A percentile compares a stretch with the other conserved stretches of the same genome.
Evolutionary conservation across 345 rosid genomes (phyloP).

Genomic region (Pelargonium nanum): DNA sequence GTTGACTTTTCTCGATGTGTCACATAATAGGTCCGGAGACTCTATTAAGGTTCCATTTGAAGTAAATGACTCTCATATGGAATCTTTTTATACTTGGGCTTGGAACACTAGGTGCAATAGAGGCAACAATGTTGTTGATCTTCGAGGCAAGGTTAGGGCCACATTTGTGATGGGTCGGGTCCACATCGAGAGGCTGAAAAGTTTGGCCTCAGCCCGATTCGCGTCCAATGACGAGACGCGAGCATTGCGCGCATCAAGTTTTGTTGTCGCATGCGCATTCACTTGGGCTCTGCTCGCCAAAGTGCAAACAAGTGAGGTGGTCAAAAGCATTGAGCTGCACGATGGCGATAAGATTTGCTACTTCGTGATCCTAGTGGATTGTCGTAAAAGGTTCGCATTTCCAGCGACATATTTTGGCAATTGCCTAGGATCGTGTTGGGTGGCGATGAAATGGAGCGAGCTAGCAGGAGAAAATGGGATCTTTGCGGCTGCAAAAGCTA

Average conservation of each 20-base stretch:
- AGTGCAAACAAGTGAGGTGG: neutral
- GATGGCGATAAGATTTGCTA: neutral
- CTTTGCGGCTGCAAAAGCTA: neutral
- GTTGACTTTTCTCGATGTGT: neutral
- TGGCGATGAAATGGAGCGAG: neutral
- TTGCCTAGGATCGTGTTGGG: neutral
- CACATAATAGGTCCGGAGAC: too few relatives aligned
- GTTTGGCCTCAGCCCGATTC: neutral
- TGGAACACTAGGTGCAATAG: neutral
- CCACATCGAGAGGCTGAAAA: neutral
- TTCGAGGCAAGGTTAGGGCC: neutral
- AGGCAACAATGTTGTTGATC: too few relatives aligned
- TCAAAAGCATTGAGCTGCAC: neutral
- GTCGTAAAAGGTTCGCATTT: neutral
- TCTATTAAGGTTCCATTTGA: too few relatives aligned
- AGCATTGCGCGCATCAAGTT: neutral
- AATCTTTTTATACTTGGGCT: neutral
- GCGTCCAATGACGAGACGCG: neutral
- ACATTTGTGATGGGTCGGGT: neutral
- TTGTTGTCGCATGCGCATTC: neutral
- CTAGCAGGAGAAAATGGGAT: neutral
- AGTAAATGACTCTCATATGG: neutral
- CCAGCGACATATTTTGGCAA: slow-evolving; percentile 2
- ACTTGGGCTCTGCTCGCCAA: neutral
- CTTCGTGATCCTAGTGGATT: neutral